Evolutionary conservation across 2,329 filamentous ascomycete species (phyloP), one percentile per base, ranked within the genome.

Genomic region (Talaromyces pinophilus): DNA sequence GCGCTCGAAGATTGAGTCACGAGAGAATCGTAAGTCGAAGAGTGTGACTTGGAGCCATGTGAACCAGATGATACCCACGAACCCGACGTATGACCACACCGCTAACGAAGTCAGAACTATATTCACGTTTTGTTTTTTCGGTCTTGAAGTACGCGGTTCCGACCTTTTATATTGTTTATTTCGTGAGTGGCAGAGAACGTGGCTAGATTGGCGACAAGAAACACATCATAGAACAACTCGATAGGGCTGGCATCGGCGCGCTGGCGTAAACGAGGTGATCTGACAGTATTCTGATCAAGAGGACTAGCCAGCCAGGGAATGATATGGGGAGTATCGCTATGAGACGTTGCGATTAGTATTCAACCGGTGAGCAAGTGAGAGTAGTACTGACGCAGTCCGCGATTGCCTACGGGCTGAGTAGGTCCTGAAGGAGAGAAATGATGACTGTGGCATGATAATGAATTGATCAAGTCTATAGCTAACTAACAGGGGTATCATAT

Each of bases 11-110:
- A 90, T 80, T 46, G 84, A 87, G 74, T 91, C 88, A 28, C 85
- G 82, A 0, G 86, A 83, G 72, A 89, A 90, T 0, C 88, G 86
- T 42, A 90, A 84, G 74, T 91, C 88, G 73, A 87, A 89, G 1
- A 90, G 77, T 7, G 84, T 83, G 28, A 87, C 84, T 67, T 88
- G 81, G 42, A 89, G 82, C 88, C 88, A 90, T n/a, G 86, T 89
- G 67, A 88, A 85, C 88, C 88, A 90, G 5, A 90, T 78, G 19
- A 90, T 80, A 25, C 84, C 76, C 71, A 87, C 82, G 73, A 85
- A 86, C 50, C 85, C 79, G 62, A 86, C 78, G 71, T 86, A 84
- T 42, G 82, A 77, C 59, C 74, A 75, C 15, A 83, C 67, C 62
- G 75, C 79, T 81, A 59, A 3, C 11, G 3, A 54, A 7, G 55